Evolutionary conservation across 352 stramenopile species (phyloP).

Genomic region (Pilasporangium apinafurcum): DNA sequence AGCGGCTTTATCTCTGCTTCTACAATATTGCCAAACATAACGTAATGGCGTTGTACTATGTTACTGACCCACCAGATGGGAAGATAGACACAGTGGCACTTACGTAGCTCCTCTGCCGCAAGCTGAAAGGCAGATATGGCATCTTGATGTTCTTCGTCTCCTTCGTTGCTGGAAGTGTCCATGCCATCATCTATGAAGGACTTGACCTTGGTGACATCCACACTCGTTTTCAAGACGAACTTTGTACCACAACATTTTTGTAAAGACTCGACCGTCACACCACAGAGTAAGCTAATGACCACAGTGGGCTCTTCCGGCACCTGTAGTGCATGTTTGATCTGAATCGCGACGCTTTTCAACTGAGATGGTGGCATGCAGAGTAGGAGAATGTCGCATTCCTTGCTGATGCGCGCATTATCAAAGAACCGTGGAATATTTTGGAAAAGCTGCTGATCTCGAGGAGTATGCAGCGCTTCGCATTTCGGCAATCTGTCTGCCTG

Average conservation of each 20-base stretch:
- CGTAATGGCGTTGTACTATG: too few species aligned
- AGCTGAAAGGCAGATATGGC: too few species aligned
- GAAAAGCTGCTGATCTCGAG: conserved; percentile 18
- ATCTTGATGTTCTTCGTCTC: background rate
- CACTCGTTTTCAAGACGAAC: conserved; percentile 25
- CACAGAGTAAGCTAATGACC: conserved; percentile 42
- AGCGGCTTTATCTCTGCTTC: too few species aligned
- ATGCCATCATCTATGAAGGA: background rate
- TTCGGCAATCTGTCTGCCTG: conserved; percentile 42
- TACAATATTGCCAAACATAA: too few species aligned
- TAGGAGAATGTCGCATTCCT: conserved; percentile 50
- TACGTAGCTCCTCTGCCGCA: too few species aligned
- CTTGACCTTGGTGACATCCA: conserved; percentile 16
- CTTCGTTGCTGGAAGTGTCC: background rate
- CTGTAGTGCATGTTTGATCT: conserved; percentile 50
- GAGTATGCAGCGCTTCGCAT: conserved; percentile 21
- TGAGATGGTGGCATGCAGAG: conserved; percentile 63
- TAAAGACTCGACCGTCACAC: conserved; percentile 26
- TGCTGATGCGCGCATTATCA: conserved; percentile 47
- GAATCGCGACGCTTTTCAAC: conserved; percentile 60
- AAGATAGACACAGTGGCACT: too few species aligned
- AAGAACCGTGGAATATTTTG: conserved; percentile 36
- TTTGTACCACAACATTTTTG: conserved; percentile 35
- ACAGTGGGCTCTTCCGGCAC: conserved; percentile 15
- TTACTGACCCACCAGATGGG: too few species aligned